Conservation (phyloP, 1,284 basidiomycete genomes). For the Ceratobasidium sp. region DNA sequence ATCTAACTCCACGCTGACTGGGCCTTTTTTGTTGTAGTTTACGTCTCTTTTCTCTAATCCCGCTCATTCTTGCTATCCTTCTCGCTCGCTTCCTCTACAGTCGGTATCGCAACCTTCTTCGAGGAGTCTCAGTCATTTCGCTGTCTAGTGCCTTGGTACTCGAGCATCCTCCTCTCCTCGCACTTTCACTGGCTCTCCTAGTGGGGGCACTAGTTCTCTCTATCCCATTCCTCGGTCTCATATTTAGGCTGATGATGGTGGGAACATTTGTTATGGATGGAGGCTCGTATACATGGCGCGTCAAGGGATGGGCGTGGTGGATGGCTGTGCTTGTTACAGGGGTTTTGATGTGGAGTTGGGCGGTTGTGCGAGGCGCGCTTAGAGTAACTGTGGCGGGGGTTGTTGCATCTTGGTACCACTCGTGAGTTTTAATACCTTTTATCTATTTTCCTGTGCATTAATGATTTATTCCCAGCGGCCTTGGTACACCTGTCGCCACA, state of each 20-base stretch:
- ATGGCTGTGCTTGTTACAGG: slow-evolving; percentile 76
- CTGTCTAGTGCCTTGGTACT: slow-evolving; percentile 85
- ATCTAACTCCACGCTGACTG: not conserved
- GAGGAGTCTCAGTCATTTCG: slow-evolving; percentile 80
- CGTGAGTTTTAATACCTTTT: slow-evolving; percentile 64
- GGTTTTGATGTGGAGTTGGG: slow-evolving; percentile 94
- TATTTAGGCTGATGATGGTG: slow-evolving; percentile 84
- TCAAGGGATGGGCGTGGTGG: slow-evolving; percentile 86
- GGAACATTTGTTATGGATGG: slow-evolving; percentile 69
- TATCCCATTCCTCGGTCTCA: slow-evolving; percentile 87
- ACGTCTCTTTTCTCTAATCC: slow-evolving; percentile 82
- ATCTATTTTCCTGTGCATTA: slow-evolving; percentile 19
- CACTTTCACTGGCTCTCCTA: slow-evolving; percentile 84
- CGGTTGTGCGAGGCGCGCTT: slow-evolving; percentile 84
- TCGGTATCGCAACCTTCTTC: slow-evolving; percentile 69
- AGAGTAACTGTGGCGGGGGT: slow-evolving; percentile 85
- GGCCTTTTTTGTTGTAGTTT: slow-evolving; percentile 61
- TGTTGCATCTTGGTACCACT: slow-evolving; percentile 94
- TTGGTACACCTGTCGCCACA: slow-evolving; percentile 65
- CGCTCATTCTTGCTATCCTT: slow-evolving; percentile 76
- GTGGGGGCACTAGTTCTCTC: slow-evolving; percentile 78
- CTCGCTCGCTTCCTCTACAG: slow-evolving; percentile 79
- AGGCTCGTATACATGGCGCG: slow-evolving; percentile 74
- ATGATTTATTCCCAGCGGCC: slow-evolving; percentile 59
- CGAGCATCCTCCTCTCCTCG: slow-evolving; percentile 83